Conservation (phyloP, 2,329 filamentous ascomycete species). For the Phialemoniopsis sp. region DNA sequence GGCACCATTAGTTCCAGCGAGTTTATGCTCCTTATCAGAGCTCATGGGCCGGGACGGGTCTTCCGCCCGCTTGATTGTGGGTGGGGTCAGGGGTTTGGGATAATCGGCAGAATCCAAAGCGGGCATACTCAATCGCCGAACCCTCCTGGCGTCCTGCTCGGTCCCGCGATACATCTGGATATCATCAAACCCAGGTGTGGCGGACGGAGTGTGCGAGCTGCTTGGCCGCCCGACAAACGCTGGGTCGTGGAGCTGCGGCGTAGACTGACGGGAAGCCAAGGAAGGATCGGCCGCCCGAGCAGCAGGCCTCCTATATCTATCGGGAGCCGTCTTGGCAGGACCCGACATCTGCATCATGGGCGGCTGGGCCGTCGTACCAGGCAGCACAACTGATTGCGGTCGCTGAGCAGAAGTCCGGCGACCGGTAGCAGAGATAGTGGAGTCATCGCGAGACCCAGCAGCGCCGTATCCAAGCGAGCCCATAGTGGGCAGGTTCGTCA, state of each 20-base stretch:
- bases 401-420: constrained; percentile 32
- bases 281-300: constrained; percentile 50
- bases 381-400: constrained; percentile 36
- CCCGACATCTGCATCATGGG: constrained; percentile 16
- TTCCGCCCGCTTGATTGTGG: constrained; percentile 27
- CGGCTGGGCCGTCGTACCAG: constrained; percentile 35
- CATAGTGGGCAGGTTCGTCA: constrained; percentile 33
- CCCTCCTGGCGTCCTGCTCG: constrained; percentile 69
- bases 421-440: constrained; percentile 35
- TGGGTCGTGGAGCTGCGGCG: constrained; percentile 29
- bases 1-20: constrained; percentile 23
- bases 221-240: constrained; percentile 40
- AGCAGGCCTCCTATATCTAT: constrained; percentile 73
- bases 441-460: constrained; percentile 49
- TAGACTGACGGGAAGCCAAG: constrained; percentile 18
- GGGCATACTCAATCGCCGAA: constrained; percentile 79
- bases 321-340: constrained; percentile 66
- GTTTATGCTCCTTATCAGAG: constrained; percentile 34
- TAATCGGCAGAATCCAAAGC: constrained; percentile 48
- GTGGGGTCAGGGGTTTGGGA: constrained; percentile 30
- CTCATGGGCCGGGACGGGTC: constrained; percentile 25
- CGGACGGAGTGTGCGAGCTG: constrained; percentile 42
- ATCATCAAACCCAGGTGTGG: constrained; percentile 62
- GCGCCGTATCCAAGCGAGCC: constrained; percentile 26
- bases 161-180: constrained; percentile 55